Base-by-base conservation (phyloP, 139 green algal species). In the Chloropicon primus region DNA sequence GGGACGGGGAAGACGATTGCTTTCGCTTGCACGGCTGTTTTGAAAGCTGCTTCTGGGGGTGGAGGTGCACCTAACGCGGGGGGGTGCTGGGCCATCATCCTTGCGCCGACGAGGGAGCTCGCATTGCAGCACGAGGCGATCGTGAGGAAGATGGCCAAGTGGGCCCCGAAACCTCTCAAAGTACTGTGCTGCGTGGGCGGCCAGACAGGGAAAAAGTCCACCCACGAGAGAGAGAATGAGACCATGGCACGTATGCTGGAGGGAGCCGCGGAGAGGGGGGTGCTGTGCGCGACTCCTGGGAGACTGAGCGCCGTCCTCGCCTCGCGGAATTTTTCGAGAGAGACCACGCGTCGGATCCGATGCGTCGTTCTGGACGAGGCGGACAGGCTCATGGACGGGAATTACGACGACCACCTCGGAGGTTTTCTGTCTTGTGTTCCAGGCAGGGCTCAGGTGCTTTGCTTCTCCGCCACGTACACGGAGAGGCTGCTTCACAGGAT, bases 1-100 rank as follows among this genome's bases (percentile, higher is more conserved):
- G 92, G 92, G 71, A 96, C 92, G 0, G 92, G 92, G 21, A 96
- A 96, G 76, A 96, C 92, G 1, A 78, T 91, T 1, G 87, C 91
- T 28, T 95, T 95, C 82, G 85, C 82, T 21, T 62, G 85, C 22
- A 53, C 2, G 53, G 62, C 29, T 27, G n/a, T 77, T 28, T 1
- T 26, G 28, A 74, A 54, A 1, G 26, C 72, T 28, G 21, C 76
- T 53, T 22, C 26, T n/a, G 0, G 1, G 21, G 22, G 24, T 79
- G n/a, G n/a, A n/a, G n/a, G n/a, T n/a, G n/a, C n/a, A n/a, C n/a
- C n/a, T n/a, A n/a, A n/a, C n/a, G n/a, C n/a, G n/a, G n/a, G n/a
- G n/a, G n/a, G n/a, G n/a, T 73, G 25, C 24, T 72, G 3, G 1
- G 78, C 83, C 0, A 73, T 96, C 10, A 80, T 96, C 1, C 26